Evolutionary conservation across 805 yeast genomes (phyloP), one percentile per base, ranked within the genome.

Genomic region (Lachancea thermotolerans): DNA sequence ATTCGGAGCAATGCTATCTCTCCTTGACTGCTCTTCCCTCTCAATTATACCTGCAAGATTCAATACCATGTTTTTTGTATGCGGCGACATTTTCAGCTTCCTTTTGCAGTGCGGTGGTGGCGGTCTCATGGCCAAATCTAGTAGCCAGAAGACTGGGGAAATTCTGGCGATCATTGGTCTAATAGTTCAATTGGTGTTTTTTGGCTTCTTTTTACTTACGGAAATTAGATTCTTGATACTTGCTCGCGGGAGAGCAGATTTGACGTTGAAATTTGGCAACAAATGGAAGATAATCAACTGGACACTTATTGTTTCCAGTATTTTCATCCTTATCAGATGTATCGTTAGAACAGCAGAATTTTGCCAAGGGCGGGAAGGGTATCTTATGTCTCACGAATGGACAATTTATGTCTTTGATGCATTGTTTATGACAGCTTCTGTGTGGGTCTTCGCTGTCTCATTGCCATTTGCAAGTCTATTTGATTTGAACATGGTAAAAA

Each of bases 81-180:
- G 35, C 17, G 62, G 64, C 10, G 66, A 62, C 48, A 48, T 60
- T 9, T 2, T 57, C 11, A 53, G 62, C 28, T 57, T 60, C 37
- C 41, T 58, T 4, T n/a, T 59, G 14, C 66, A 61, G 50, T 55
- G 51, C 14, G 47, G 46, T 12, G 67, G 67, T 10, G 66, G 59
- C 21, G 66, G 64, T 3, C 27, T 61, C 14, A 40, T 49, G 51
- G 41, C 56, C 7, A 14, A 32, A 9, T 25, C 10, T 5, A 21
- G 28, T 7, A 18, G 29, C 15, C 10, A 18, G 2, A 35, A 35
- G 1, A 33, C 46, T 34, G 66, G 64, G 17, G 30, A 40, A 36
- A 37, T 44, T 1, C 27, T 65, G 10, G 46, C 58, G 16, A 39
- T 60, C 31, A 60, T 43, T n/a, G 68, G 68, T 14, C 44, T 65